Conservation (phyloP, 2,329 filamentous ascomycete genomes). For the Ceratocystis harringtonii region DNA sequence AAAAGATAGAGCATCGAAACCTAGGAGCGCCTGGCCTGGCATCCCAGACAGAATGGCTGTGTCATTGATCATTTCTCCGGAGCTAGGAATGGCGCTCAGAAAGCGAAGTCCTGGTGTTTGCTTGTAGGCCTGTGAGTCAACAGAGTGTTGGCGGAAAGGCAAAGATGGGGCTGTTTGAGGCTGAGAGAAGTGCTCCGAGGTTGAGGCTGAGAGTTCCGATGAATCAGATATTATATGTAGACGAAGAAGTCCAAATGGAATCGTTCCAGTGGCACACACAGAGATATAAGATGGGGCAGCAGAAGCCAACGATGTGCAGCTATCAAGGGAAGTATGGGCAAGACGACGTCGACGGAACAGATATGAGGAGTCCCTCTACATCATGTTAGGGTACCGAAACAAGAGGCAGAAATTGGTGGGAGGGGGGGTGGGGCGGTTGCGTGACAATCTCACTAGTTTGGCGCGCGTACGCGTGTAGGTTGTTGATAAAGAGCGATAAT, state of each 20-base stretch:
- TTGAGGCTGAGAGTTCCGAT: background rate
- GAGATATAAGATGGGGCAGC: conserved; percentile 25
- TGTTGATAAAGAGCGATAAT: conserved; percentile 4
- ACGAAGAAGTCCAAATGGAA: conserved; percentile 31
- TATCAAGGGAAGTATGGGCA: background rate
- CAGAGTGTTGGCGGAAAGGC: background rate
- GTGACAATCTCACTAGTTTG: background rate
- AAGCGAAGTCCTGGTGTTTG: background rate
- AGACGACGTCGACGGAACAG: background rate
- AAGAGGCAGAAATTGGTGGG: background rate
- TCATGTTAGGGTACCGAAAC: conserved; percentile 1
- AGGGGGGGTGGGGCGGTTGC: background rate
- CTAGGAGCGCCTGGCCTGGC: conserved; percentile 36
- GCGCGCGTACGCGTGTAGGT: background rate
- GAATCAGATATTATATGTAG: conserved; percentile 21
- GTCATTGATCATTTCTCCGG: background rate
- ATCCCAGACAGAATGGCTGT: conserved; percentile 25
- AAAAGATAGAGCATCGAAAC: conserved; percentile 38
- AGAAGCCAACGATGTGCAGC: background rate
- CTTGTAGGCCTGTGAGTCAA: background rate
- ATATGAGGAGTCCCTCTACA: background rate
- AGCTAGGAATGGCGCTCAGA: background rate
- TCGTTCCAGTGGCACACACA: conserved; percentile 27
- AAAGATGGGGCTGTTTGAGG: background rate
- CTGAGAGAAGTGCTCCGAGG: background rate